phyloP scores from a whole-genome alignment of 352 stramenopile genomes.

The Peronospora tabacina region DNA sequence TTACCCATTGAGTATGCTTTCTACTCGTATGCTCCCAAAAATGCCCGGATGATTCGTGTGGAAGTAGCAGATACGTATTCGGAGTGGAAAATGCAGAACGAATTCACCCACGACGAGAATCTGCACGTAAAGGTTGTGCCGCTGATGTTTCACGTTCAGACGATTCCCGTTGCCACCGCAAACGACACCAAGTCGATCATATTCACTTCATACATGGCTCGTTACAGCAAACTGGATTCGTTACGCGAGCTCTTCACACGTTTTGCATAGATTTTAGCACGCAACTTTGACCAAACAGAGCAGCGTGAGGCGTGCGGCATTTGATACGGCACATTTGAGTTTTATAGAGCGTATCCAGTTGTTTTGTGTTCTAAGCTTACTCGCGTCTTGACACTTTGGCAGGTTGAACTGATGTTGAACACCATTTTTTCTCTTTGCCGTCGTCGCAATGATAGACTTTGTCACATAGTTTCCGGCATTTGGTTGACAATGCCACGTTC shows the following conservation, averaged over 20 bases:
- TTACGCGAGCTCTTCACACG: conserved; percentile 35
- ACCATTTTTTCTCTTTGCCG: conserved; percentile 12
- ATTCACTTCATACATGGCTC: conserved; percentile 40
- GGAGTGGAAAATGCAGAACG: conserved; percentile 53
- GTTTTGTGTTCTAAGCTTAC: conserved; percentile 15
- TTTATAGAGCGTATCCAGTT: conserved; percentile 17
- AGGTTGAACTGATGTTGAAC: conserved; percentile 8
- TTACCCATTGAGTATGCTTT: conserved; percentile 66
- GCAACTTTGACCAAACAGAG: conserved; percentile 2
- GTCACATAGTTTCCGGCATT: conserved; percentile 12
- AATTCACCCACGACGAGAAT: conserved; percentile 49
- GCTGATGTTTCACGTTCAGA: conserved; percentile 37
- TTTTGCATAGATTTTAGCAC: conserved; percentile 17
- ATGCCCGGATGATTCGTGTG: conserved; percentile 48
- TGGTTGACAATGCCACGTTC: conserved; percentile 50
- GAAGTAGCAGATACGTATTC: conserved; percentile 56
- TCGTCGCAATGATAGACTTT: conserved; percentile 10
- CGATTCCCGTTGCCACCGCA: conserved; percentile 5
- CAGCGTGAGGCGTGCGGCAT: neutral
- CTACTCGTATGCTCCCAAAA: conserved; percentile 53
- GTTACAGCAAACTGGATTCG: conserved; percentile 41
- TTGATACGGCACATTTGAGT: conserved; percentile 11
- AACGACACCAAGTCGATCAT: conserved; percentile 26
- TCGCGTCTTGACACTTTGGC: conserved; percentile 2
- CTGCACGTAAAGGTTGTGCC: conserved; percentile 48